phyloP scores from a whole-genome alignment of 768 basidiomycete genomes.

The Boletus rubropictus region DNA sequence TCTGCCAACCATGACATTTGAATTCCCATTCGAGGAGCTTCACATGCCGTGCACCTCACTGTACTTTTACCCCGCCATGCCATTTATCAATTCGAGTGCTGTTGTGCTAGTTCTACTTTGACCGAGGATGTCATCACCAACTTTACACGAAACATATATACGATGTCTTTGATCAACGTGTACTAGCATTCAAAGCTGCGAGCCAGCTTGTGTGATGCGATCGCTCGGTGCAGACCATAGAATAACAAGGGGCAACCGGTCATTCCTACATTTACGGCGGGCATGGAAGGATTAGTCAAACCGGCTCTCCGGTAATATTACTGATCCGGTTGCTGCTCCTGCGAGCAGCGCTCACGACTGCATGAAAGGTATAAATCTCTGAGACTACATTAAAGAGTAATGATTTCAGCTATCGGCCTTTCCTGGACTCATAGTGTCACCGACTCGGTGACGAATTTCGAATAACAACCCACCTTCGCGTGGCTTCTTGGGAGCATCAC shows the following conservation, averaged over 20 bases:
- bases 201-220: too few relatives aligned
- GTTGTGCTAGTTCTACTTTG: not conserved
- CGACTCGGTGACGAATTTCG: too few relatives aligned
- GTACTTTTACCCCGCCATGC: not conserved
- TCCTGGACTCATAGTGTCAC: too few relatives aligned
- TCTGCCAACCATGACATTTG: not conserved
- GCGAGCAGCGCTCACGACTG: not conserved
- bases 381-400: not conserved
- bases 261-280: too few relatives aligned
- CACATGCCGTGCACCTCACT: not conserved
- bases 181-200: too few relatives aligned
- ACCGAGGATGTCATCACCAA: not conserved
- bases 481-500: not conserved
- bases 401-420: too few relatives aligned
- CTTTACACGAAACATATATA: too few relatives aligned
- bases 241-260: too few relatives aligned
- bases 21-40: not conserved
- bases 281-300: too few relatives aligned
- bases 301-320: not conserved
- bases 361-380: not conserved
- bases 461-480: not conserved
- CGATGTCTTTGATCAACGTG: too few relatives aligned
- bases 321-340: not conserved
- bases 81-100: not conserved
- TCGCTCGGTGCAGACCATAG: too few relatives aligned